phyloP scores from a whole-genome alignment of 176 grass and related monocot genomes.

The Thinopyrum elongatum region DNA sequence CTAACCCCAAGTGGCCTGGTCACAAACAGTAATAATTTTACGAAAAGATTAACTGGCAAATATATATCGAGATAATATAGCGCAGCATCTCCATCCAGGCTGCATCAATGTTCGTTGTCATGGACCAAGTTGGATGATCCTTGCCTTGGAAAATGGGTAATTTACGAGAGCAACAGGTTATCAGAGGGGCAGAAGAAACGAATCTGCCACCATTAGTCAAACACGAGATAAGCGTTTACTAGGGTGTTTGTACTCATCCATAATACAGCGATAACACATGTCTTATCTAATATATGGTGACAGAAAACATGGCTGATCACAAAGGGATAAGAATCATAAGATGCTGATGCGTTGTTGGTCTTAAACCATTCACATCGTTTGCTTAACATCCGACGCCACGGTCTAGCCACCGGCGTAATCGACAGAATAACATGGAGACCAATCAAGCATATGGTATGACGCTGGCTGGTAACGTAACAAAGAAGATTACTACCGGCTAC shows the following conservation, averaged over 20 bases:
- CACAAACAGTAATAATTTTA: neutral
- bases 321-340: neutral
- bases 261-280: neutral
- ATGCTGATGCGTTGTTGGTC: neutral
- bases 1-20: neutral
- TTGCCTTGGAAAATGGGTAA: neutral
- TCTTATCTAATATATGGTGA: too few relatives aligned
- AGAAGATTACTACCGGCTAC: too few relatives aligned
- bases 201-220: neutral
- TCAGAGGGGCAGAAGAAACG: neutral
- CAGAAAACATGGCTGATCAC: too few relatives aligned
- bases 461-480: neutral
- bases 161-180: neutral
- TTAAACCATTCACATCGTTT: neutral
- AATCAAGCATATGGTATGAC: neutral
- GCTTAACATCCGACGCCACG: neutral
- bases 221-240: neutral
- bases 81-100: neutral
- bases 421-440: neutral
- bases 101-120: neutral
- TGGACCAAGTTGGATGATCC: slow-evolving; percentile 4
- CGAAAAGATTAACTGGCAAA: neutral
- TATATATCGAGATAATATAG: neutral
- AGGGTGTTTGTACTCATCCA: neutral
- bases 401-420: neutral